Percentiles rank a stretch among this genome's conserved stretches.
Conservation (phyloP, 2,329 filamentous ascomycete genomes). For the Cryphonectria parasitica region DNA sequence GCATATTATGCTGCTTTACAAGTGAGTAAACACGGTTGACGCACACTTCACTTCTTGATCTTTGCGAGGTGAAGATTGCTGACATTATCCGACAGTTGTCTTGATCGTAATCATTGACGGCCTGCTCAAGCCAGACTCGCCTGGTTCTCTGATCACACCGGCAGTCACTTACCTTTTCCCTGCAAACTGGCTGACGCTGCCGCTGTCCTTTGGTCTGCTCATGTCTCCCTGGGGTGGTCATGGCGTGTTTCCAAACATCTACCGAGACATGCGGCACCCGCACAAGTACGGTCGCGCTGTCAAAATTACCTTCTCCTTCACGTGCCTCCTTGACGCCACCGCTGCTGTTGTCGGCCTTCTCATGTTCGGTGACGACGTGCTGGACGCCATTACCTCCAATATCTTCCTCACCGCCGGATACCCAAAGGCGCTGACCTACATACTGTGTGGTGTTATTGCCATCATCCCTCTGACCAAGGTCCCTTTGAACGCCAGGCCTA, state of each 20-base stretch:
- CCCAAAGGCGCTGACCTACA: conserved; percentile 70
- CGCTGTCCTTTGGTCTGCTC: conserved; percentile 85
- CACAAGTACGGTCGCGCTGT: conserved; percentile 78
- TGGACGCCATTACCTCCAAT: conserved; percentile 89
- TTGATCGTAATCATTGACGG: conserved; percentile 82
- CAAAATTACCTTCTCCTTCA: conserved; percentile 82
- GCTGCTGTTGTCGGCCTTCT: conserved; percentile 84
- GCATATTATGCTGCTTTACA: conserved; percentile 86
- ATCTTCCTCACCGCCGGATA: conserved; percentile 77
- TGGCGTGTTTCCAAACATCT: conserved; percentile 76
- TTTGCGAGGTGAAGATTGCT: neutral
- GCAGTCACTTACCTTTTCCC: conserved; percentile 82
- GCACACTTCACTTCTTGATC: neutral
- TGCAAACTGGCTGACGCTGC: conserved; percentile 82
- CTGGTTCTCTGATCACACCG: conserved; percentile 83
- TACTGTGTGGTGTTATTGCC: conserved; percentile 84
- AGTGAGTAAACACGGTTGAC: conserved; percentile 61
- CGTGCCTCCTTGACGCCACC: conserved; percentile 77
- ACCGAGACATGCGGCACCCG: conserved; percentile 71
- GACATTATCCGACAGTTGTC: conserved; percentile 63
- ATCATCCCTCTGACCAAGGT: conserved; percentile 96
- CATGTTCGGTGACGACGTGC: conserved; percentile 93
- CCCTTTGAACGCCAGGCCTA: conserved; percentile 86
- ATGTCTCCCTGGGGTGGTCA: conserved; percentile 75
- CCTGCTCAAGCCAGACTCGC: conserved; percentile 75